phyloP scores from a whole-genome alignment of 2,329 filamentous ascomycete species.

The Camillea tinctor region DNA sequence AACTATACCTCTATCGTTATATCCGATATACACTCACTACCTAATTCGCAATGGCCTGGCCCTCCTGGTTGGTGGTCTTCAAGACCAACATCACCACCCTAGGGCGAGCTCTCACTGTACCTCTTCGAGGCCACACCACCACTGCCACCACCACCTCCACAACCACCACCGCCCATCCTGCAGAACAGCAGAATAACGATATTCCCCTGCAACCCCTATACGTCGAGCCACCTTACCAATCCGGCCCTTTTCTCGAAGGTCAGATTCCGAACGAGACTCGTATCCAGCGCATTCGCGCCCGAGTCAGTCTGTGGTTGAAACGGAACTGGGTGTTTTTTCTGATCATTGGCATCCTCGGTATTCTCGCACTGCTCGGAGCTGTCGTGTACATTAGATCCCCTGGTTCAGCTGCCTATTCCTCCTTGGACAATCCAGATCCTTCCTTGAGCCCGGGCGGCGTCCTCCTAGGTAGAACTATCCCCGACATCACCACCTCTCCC shows the following conservation, averaged over 20 bases:
- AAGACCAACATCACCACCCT: background rate
- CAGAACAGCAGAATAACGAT: background rate
- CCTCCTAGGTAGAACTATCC: background rate
- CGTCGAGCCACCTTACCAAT: background rate
- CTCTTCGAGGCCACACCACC: background rate
- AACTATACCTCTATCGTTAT: background rate
- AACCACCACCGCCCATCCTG: too few relatives aligned
- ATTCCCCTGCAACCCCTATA: background rate
- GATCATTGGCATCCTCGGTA: background rate
- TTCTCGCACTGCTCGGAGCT: background rate
- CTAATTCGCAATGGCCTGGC: background rate
- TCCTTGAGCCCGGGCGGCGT: background rate
- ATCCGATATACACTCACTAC: background rate
- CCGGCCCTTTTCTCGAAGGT: background rate
- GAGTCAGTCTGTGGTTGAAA: background rate
- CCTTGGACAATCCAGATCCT: background rate
- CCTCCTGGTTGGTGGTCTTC: background rate
- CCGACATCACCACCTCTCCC: slow-evolving; percentile 1
- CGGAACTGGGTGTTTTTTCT: background rate
- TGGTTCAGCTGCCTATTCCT: background rate
- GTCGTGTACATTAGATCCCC: background rate
- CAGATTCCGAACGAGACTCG: background rate
- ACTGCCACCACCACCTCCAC: too few relatives aligned
- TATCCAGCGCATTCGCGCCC: background rate
- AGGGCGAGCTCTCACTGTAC: background rate